Percentiles rank a stretch among this genome's conserved stretches.
These are phyloP conservation scores for Torrubiella hemipterigena DNA, from an alignment of 2,329 filamentous ascomycete genomes.

Conservation along the genomic window DNA sequence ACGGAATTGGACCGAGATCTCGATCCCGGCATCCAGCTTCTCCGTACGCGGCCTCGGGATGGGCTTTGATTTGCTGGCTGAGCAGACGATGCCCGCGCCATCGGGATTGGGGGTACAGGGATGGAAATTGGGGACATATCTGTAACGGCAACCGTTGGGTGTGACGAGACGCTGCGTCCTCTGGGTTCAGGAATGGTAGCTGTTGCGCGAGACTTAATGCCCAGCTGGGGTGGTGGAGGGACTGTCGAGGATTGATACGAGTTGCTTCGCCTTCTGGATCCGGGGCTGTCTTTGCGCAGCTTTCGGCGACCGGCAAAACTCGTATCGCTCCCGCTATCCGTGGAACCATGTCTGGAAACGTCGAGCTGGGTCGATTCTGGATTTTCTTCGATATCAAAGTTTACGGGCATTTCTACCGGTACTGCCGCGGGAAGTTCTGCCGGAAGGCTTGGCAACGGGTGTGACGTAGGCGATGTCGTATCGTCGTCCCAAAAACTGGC, in stretches of 20 bases:
- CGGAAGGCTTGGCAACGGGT: not conserved
- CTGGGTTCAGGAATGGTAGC: slow-evolving; percentile 25
- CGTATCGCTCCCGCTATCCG: too few species aligned
- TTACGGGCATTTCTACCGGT: not conserved
- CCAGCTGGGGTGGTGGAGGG: slow-evolving; percentile 12
- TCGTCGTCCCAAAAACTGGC: not conserved
- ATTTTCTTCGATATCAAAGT: not conserved
- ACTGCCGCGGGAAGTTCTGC: not conserved
- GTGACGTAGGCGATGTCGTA: slow-evolving; percentile 4
- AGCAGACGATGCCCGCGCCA: slow-evolving; percentile 1
- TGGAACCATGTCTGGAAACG: too few species aligned
- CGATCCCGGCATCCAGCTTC: slow-evolving; percentile 41
- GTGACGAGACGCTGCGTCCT: slow-evolving; percentile 34
- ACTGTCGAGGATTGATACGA: slow-evolving; percentile 16
- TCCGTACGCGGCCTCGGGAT: slow-evolving; percentile 31
- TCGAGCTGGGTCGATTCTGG: too few species aligned
- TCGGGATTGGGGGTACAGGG: slow-evolving; percentile 4
- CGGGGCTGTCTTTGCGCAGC: slow-evolving; percentile 18
- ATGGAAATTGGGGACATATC: slow-evolving; percentile 2
- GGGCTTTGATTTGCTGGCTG: slow-evolving; percentile 30
- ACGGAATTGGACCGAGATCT: slow-evolving; percentile 39
- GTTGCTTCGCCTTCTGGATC: slow-evolving; percentile 18
- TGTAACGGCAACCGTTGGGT: slow-evolving; percentile 19
- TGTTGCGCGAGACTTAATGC: slow-evolving; percentile 13
- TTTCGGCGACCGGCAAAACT: too few species aligned